These are phyloP conservation scores for Paecilomyces formosus DNA, from an alignment of 2,329 filamentous ascomycete genomes.

Conservation along the genomic window DNA sequence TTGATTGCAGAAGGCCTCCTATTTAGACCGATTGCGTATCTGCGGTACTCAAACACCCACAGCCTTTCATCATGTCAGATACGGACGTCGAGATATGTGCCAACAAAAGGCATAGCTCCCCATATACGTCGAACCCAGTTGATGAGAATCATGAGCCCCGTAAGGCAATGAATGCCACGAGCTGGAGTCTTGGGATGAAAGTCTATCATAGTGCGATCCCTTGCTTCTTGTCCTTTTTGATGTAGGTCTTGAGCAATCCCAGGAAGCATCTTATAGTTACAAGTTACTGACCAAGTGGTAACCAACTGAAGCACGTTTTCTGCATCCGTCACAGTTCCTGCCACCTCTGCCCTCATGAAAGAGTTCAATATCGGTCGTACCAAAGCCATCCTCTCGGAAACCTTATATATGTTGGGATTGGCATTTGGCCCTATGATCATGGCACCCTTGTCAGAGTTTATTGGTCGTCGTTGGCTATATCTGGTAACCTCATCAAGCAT, in stretches of 20 bases:
- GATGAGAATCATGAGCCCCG: neutral
- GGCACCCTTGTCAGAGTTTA: conserved; percentile 29
- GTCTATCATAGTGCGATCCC: conserved; percentile 11
- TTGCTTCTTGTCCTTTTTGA: conserved; percentile 9
- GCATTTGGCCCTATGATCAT: conserved; percentile 28
- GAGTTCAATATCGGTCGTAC: conserved; percentile 12
- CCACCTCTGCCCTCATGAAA: conserved; percentile 2
- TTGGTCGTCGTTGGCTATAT: conserved; percentile 27
- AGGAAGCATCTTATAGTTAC: neutral
- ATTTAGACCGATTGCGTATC: neutral
- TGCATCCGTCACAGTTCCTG: conserved; percentile 1
- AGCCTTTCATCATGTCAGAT: neutral
- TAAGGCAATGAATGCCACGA: conserved; percentile 6
- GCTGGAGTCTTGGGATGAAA: conserved; percentile 8
- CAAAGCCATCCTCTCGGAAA: conserved; percentile 24
- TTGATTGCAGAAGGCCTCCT: neutral
- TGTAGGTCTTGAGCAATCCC: conserved; percentile 5
- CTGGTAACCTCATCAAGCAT: conserved; percentile 27
- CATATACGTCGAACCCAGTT: neutral
- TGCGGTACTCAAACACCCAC: neutral
- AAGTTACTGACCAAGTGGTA: conserved; percentile 3
- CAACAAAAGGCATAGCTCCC: neutral
- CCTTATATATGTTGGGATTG: conserved; percentile 29
- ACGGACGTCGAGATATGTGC: neutral
- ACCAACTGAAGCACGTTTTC: conserved; percentile 3